These are phyloP conservation scores for Priceomyces melissophilus DNA, from an alignment of 805 yeast species.

Conservation along the genomic window DNA sequence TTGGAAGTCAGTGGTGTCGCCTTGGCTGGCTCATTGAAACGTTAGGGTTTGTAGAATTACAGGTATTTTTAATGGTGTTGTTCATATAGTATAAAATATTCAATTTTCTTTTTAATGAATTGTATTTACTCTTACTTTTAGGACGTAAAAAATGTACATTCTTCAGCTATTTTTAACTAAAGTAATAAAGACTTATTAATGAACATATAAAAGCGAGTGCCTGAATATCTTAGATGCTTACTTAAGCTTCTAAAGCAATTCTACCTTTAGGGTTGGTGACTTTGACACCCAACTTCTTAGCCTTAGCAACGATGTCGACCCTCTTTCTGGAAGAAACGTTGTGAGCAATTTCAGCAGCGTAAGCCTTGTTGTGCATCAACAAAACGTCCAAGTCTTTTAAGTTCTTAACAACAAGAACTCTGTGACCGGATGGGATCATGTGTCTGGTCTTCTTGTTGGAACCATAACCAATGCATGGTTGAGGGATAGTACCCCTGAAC, in stretches of 20 bases:
- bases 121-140: slow-evolving; percentile 2
- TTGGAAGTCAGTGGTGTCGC: slow-evolving; percentile 33
- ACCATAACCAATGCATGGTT: slow-evolving; percentile 99
- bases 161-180: slow-evolving; percentile 10
- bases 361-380: slow-evolving; percentile 95
- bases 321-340: slow-evolving; percentile 98
- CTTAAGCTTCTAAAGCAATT: slow-evolving; percentile 94
- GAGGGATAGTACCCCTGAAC: slow-evolving; percentile 98
- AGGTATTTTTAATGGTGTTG: neutral
- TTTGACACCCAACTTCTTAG: slow-evolving; percentile 97
- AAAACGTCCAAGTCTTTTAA: slow-evolving; percentile 89
- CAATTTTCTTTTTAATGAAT: neutral
- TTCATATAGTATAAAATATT: neutral
- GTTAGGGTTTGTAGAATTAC: slow-evolving; percentile 3
- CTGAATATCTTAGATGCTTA: slow-evolving; percentile 11
- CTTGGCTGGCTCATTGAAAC: slow-evolving; percentile 24
- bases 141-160: slow-evolving; percentile 13
- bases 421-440: slow-evolving; percentile 97
- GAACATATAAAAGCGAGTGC: slow-evolving; percentile 7
- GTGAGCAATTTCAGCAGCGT: slow-evolving; percentile 99
- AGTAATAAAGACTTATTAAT: slow-evolving; percentile 13
- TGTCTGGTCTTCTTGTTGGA: slow-evolving; percentile 98
- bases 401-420: slow-evolving; percentile 92
- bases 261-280: slow-evolving; percentile 99
- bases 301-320: slow-evolving; percentile 92